Base-by-base conservation (phyloP, 495 filamentous ascomycete species). In the Venustampulla echinocandica region DNA sequence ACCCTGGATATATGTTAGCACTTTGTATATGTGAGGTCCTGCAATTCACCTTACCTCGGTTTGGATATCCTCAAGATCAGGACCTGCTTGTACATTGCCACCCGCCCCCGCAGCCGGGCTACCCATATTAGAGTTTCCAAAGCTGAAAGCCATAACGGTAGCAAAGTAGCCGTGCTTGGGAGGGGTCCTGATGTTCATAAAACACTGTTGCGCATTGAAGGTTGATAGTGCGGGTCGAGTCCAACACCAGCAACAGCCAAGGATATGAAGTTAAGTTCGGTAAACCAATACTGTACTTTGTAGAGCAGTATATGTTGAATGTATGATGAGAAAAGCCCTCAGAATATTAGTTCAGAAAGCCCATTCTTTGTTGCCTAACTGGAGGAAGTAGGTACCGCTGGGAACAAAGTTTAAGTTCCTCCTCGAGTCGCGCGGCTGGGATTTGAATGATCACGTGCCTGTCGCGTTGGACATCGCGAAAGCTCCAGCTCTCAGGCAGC, bases 71-170 rank as follows among this genome's bases (percentile, higher is more conserved):
- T 70, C 64, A 6, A 85, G 68, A 44, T 82, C 71, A 20, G 69
- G 67, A 15, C 77, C 80, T 46, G 64, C 64, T 46, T 74, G 65
- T 41, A 66, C 52, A 50, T 64, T 56, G 4, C 11, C 49, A 13
- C 24, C 40, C 9, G 18, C 33, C 14, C 27, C 19, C 24, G 47
- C 44, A 32, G 47, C 27, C 20, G 50, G 10, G 37, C 41, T 25
- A 27, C 32, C 49, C 23, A 21, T 49, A 21, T 21, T 36, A 28
- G 36, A 14, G 21, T 42, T 61, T 42, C 60, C 65, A 56, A 58
- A 62, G 59, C 69, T 67, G 62, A 88, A 88, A 10, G 85, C 77
- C 84, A 90, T 90, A 54, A 62, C 52, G 34, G 48, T 54, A 44
- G 55, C 47, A 52, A 57, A 47, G 45, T 59, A 57, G 42, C 54